Evolutionary conservation across 2,329 filamentous ascomycete species (phyloP), one percentile per base, ranked within the genome.

Genomic region (Pseudogymnoascus sp.): DNA sequence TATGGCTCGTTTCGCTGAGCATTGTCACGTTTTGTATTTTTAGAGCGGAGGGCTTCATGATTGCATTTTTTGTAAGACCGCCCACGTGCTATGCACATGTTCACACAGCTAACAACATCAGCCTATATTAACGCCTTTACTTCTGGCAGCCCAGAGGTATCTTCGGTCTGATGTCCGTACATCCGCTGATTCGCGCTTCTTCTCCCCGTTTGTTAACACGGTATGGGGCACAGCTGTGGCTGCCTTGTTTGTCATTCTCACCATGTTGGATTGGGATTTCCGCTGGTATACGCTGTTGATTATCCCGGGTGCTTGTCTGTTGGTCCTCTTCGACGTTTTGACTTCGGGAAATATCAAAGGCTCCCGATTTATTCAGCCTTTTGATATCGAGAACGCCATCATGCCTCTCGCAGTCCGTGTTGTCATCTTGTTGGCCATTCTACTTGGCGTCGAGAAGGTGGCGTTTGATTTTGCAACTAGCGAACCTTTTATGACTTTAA

Each of bases 61-160:
- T 67, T 18, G 60, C 31, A 18, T 63, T 63, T n/a, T 43, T 67
- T 11, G 60, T 49, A 3, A 18, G 60, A 9, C 12, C n/a, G 2
- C 5, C 21, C 12, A n/a, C 31, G 5, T 31, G 31, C 0, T 16
- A 12, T 23, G n/a, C 59, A 67, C 36, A 37, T 60, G n/a, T 6
- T 4, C 14, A 18, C n/a, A 31, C 11, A 31, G 46, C 46, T 56
- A 56, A 56, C 46, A 34, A 38, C 5, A 59, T 25, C 53, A 76
- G 72, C 74, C 75, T 12, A 69, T 63, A 18, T 69, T 75, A 46
- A 71, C 68, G 38, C 75, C 75, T 2, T 66, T 76, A 2, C 68
- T 76, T 28, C 56, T 73, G 37, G 31, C 70, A 14, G 65, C 63
- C 5, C 68, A 73, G 12, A 69, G 56, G 37, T 66, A 69, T 64